A percentile compares a stretch with the other conserved stretches of the same genome.
phyloP scores from a whole-genome alignment of 1,139 yeast genomes.

The Saccharomycopsis crataegensis region DNA sequence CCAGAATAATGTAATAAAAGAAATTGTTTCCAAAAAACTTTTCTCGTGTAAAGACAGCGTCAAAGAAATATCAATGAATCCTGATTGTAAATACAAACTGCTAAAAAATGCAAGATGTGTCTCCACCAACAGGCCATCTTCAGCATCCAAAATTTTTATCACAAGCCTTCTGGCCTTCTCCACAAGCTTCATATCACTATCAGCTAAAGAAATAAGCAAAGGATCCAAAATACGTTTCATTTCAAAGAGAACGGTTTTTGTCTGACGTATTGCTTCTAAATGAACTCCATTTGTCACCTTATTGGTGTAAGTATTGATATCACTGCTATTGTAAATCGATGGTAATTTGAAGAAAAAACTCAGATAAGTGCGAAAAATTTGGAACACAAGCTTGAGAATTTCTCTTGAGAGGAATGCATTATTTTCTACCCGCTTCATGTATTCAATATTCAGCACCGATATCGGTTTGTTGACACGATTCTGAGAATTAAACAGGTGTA shows the following conservation, averaged over 20 bases:
- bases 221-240: constrained; percentile 23
- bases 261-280: constrained; percentile 21
- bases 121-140: constrained; percentile 20
- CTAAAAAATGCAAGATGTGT: constrained; percentile 23
- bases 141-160: constrained; percentile 22
- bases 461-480: constrained; percentile 2
- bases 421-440: constrained; percentile 15
- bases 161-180: constrained; percentile 23
- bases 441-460: constrained; percentile 10
- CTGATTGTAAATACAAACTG: constrained; percentile 21
- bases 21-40: constrained; percentile 21
- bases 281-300: neutral
- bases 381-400: constrained; percentile 23
- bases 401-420: constrained; percentile 23
- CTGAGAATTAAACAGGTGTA: no score
- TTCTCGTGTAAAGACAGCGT: constrained; percentile 20
- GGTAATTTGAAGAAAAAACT: constrained; percentile 23
- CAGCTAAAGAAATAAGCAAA: constrained; percentile 24
- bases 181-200: constrained; percentile 22
- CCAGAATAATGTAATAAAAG: constrained; percentile 26
- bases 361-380: constrained; percentile 25
- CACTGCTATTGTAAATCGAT: constrained; percentile 22
- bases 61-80: constrained; percentile 21
- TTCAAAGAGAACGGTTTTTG: constrained; percentile 16
- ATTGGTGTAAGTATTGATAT: constrained; percentile 3